A percentile compares a stretch with the other conserved stretches of the same genome.
These are phyloP conservation scores for Nyssa sinensis DNA, from an alignment of 148 eudicot genomes.

Conservation along the genomic window DNA sequence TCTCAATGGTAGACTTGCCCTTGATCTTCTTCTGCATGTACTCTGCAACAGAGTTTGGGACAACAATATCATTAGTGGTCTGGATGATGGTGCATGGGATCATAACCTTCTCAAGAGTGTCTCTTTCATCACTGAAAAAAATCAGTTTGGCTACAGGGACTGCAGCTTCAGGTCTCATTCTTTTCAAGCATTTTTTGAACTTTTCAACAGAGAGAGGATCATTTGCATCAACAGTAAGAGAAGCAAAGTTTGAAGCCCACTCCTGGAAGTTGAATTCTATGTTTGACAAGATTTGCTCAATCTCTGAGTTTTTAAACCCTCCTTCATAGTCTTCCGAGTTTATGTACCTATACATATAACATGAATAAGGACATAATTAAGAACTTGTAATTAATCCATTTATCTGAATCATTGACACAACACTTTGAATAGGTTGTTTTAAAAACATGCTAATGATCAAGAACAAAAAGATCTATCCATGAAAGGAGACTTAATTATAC, in stretches of 20 bases:
- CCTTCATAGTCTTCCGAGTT: conserved; percentile 84
- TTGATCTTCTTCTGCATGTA: conserved; percentile 62
- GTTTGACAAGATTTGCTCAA: conserved; percentile 55
- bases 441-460: too few relatives aligned
- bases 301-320: conserved; percentile 55
- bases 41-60: conserved; percentile 59
- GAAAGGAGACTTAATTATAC: not conserved
- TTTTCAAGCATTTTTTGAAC: conserved; percentile 45
- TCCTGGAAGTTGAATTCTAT: conserved; percentile 49
- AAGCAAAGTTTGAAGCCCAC: conserved; percentile 65
- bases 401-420: too few relatives aligned
- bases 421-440: too few relatives aligned
- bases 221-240: conserved; percentile 44
- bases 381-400: too few relatives aligned
- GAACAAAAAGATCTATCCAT: too few relatives aligned
- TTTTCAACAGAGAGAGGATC: conserved; percentile 36
- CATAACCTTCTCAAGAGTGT: conserved; percentile 54
- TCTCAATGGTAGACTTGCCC: conserved; percentile 51
- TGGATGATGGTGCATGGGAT: conserved; percentile 66
- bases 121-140: conserved; percentile 59
- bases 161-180: conserved; percentile 62
- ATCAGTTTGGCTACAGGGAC: conserved; percentile 58
- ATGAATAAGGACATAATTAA: not conserved
- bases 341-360: conserved; percentile 41
- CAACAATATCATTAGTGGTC: conserved; percentile 59